Base-by-base conservation (phyloP, 2,329 filamentous ascomycete species). In the Penicillium sp. region DNA sequence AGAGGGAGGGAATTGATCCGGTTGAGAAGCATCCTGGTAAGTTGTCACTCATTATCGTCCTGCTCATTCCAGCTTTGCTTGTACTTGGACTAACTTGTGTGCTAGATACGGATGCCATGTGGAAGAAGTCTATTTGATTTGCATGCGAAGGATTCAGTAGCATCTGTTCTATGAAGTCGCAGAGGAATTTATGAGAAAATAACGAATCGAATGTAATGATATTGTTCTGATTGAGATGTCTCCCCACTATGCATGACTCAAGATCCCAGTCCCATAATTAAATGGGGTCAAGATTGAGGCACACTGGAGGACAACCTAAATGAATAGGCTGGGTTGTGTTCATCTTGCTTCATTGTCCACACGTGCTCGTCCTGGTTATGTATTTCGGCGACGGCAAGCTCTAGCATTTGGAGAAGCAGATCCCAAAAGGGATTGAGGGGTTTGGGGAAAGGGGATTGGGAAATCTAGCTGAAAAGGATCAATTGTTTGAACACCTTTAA, bases 301-400 rank as follows among this genome's bases (percentile, higher is more conserved):
- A 65, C 66, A 67, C 63, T 67, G 69, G 65, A 67, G 73, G 71
- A 74, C 59, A 65, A 63, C 65, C 58, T 58, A 54, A 58, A 56
- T 57, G 26, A 50, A 61, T 51, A 63, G 65, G 60, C 65, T 55
- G 53, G 53, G 61, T 63, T 61, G 55, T 72, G 58, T 79, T 72
- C 69, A 70, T 82, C 73, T 82, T 76, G 80, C 80, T 82, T 81
- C 79, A 73, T 67, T 77, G 77, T 82, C 80, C 78, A 82, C 80
- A 81, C 80, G 78, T 73, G 74, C 76, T 67, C 78, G 76, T 75
- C 77, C 78, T 79, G 71, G 71, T 72, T 66, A 66, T 71, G 55
- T 59, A 72, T 70, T 72, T 75, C 70, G 77, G 68, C 73, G 73
- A 77, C 74, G 79, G 74, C 78, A 75, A 76, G 80, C 79, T 82